Conservation (phyloP, 164 flowering plant species). For the Vitis rupestris region DNA sequence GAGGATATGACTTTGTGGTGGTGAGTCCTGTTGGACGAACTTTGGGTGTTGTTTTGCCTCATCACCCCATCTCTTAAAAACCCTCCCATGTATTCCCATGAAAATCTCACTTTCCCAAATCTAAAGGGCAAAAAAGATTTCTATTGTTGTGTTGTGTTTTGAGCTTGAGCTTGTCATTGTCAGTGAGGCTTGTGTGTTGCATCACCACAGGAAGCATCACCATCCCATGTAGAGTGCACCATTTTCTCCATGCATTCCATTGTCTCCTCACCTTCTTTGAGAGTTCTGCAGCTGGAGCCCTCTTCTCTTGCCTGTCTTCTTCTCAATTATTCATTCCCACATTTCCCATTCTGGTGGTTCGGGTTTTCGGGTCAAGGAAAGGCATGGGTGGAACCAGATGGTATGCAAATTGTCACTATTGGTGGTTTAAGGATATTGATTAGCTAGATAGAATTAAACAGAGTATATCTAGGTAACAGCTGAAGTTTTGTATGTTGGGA, state of each 20-base stretch:
- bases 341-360: no score
- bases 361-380: no score
- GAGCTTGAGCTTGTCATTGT: background rate
- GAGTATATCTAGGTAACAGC: no score
- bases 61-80: background rate
- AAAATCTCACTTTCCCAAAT: background rate
- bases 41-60: background rate
- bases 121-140: background rate
- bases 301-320: no score
- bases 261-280: background rate
- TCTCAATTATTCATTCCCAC: no score
- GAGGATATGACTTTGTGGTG: background rate
- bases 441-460: no score
- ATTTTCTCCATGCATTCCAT: conserved; percentile 2
- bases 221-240: background rate
- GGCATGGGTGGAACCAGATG: no score
- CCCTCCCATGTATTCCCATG: background rate
- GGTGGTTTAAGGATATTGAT: no score
- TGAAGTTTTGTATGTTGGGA: no score
- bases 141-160: background rate
- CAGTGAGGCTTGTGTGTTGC: background rate
- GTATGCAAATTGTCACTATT: no score
- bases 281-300: no score
- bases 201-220: conserved; percentile 1
- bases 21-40: conserved; percentile 6